phyloP scores from a whole-genome alignment of 1,284 basidiomycete genomes.

The Marasmius sp. region DNA sequence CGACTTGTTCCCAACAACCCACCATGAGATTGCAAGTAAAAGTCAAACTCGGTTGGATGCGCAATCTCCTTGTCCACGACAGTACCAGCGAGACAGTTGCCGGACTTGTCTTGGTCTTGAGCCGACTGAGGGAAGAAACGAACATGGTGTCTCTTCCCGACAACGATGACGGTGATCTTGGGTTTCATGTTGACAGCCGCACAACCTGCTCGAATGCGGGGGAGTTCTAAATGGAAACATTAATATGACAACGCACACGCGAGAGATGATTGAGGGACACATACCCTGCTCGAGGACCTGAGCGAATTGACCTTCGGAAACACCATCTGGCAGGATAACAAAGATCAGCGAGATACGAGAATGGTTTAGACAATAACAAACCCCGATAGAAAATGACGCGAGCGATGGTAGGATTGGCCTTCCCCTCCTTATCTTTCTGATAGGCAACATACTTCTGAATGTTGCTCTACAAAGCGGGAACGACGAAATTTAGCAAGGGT shows the following conservation, averaged over 20 bases:
- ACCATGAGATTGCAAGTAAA: slow-evolving; percentile 74
- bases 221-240: not conserved
- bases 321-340: slow-evolving; percentile 53
- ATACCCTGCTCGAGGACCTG: slow-evolving; percentile 63
- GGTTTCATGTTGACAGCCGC: slow-evolving; percentile 52
- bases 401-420: slow-evolving; percentile 46
- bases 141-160: slow-evolving; percentile 77
- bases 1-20: slow-evolving; percentile 66
- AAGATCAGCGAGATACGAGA: not conserved
- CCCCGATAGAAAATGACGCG: slow-evolving; percentile 77
- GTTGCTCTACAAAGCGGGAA: slow-evolving; percentile 38
- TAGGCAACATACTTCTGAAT: slow-evolving; percentile 58
- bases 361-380: slow-evolving; percentile 24
- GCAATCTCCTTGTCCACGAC: slow-evolving; percentile 73
- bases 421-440: slow-evolving; percentile 51
- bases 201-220: slow-evolving; percentile 51
- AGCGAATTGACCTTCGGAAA: slow-evolving; percentile 77
- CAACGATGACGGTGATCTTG: slow-evolving; percentile 73
- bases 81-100: slow-evolving; percentile 75
- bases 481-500: not conserved
- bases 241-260: slow-evolving; percentile 33
- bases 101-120: slow-evolving; percentile 59
- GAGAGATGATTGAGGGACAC: slow-evolving; percentile 37
- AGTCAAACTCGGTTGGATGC: slow-evolving; percentile 79
- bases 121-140: slow-evolving; percentile 37